A percentile compares a stretch with the other conserved stretches of the same genome.
phyloP scores from a whole-genome alignment of 345 rosid genomes.

The Eucalyptus marginata region DNA sequence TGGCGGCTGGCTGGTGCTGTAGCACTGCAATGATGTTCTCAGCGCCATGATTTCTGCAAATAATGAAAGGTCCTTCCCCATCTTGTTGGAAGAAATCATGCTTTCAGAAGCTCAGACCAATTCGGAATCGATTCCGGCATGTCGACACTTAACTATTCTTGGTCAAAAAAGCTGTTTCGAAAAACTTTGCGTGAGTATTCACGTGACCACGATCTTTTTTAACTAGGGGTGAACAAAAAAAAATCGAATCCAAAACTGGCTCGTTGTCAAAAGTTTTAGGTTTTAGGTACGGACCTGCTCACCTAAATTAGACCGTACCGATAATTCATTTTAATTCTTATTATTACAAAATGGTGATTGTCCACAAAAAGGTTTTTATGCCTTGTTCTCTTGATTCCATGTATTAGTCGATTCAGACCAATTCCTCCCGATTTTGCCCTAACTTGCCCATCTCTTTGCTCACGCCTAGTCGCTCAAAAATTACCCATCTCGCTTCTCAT shows the following conservation, averaged over 20 bases:
- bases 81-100: not conserved
- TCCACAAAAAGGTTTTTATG: not conserved
- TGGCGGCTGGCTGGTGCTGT: not conserved
- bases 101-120: not conserved
- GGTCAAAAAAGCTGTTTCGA: not conserved
- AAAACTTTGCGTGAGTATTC: not conserved
- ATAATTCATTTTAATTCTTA: too few species aligned
- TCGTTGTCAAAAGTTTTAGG: fast-evolving
- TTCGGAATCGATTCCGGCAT: not conserved
- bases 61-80: not conserved
- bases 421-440: not conserved
- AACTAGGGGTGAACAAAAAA: too few species aligned
- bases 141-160: not conserved
- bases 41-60: not conserved
- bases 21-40: not conserved
- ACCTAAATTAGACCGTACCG: too few species aligned
- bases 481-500: not conserved
- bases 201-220: too few species aligned
- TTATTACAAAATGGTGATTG: not conserved
- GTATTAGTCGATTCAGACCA: too few species aligned
- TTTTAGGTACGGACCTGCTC: fast-evolving
- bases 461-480: not conserved
- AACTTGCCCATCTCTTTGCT: not conserved
- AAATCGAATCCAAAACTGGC: fast-evolving
- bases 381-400: not conserved